phyloP scores from a whole-genome alignment of 345 rosid genomes.

The Camelina neglecta region DNA sequence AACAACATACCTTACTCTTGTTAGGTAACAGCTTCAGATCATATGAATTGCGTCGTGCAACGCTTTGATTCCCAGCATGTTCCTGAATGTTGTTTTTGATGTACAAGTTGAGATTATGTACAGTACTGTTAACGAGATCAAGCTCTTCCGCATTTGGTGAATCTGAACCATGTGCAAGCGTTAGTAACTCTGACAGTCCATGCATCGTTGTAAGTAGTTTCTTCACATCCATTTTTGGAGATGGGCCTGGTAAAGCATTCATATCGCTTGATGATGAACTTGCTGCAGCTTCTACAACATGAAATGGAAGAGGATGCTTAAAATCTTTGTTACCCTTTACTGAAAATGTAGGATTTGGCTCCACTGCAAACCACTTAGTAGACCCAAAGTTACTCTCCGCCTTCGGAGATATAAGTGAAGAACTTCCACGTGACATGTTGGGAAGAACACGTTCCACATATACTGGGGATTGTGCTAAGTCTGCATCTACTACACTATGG shows the following conservation, averaged over 20 bases:
- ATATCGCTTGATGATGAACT: constrained; percentile 19
- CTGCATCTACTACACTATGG: constrained; percentile 21
- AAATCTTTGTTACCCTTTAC: constrained; percentile 20
- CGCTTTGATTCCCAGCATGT: constrained; percentile 37
- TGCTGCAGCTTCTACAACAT: constrained; percentile 24
- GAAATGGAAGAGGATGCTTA: constrained; percentile 36
- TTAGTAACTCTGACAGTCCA: constrained; percentile 53
- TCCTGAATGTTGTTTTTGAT: constrained; percentile 39
- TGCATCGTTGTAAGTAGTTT: constrained; percentile 45
- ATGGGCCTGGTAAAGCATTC: constrained; percentile 17
- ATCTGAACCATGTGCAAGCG: constrained; percentile 48
- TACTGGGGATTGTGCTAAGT: constrained; percentile 31
- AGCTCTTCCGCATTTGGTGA: constrained; percentile 47
- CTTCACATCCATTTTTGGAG: constrained; percentile 41
- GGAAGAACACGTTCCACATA: constrained; percentile 22
- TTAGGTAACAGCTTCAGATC: constrained; percentile 42
- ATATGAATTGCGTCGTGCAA: constrained; percentile 34
- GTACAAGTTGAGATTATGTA: constrained; percentile 55
- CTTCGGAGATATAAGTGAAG: constrained; percentile 25
- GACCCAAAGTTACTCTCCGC: constrained; percentile 25
- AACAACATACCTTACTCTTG: constrained; percentile 50
- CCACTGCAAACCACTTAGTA: constrained; percentile 35
- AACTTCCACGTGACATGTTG: constrained; percentile 25
- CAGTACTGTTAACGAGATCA: constrained; percentile 52
- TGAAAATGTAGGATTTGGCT: constrained; percentile 35